Evolutionary conservation across 306 rosid species (phyloP).

Genomic region (Crataegus laevigata): DNA sequence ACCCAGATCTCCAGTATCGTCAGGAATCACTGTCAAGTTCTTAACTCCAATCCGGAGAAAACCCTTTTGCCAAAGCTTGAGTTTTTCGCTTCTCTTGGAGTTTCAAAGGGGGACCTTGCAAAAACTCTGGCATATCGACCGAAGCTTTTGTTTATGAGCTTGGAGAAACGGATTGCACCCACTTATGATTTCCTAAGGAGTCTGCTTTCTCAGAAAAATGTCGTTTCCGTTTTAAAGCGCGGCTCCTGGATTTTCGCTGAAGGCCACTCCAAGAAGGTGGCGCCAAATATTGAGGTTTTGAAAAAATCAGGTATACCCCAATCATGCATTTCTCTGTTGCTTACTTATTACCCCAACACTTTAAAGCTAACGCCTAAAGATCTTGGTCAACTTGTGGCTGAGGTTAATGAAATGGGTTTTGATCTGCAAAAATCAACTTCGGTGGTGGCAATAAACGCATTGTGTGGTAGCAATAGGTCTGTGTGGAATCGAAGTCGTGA

Average conservation of each 20-base stretch:
- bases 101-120: too few relatives aligned
- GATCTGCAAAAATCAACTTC: background rate
- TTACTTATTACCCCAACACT: background rate
- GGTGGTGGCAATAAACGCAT: conserved; percentile 4
- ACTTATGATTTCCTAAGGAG: conserved; percentile 14
- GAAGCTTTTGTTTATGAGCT: too few relatives aligned
- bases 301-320: background rate
- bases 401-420: conserved; percentile 20
- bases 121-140: too few relatives aligned
- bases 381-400: background rate
- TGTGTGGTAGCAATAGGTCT: background rate
- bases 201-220: background rate
- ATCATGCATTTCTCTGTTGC: background rate
- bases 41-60: too few relatives aligned
- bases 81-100: too few relatives aligned
- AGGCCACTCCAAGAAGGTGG: background rate
- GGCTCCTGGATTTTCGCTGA: background rate
- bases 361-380: background rate
- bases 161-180: conserved; percentile 13
- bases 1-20: too few relatives aligned
- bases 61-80: too few relatives aligned
- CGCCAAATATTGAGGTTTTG: conserved; percentile 19
- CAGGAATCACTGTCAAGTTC: too few relatives aligned
- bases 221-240: background rate
- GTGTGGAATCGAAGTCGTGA: background rate